Base-by-base conservation (phyloP, 2,329 filamentous ascomycete genomes). In the Sporothrix schenckii region DNA sequence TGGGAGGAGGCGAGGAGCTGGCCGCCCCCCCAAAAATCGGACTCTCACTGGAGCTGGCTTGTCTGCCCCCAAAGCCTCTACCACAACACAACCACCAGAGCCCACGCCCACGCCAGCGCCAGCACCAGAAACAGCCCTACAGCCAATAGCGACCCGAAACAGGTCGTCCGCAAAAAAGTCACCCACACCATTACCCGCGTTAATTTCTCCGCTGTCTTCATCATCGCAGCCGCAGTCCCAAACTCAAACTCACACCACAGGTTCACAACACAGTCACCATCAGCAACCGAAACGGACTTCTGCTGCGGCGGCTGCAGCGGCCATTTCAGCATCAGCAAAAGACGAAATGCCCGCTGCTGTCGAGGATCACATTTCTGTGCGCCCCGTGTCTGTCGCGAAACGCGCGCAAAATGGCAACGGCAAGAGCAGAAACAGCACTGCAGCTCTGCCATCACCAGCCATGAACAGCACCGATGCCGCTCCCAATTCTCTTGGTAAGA, bases 81-180 rank as follows among this genome's bases (percentile, higher is more conserved):
- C 34, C 21, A 65, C 47, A 56, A 65, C 68, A 69, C 30, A 54
- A n/a, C 10, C 56, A 34, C 50, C 60, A 68, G 71, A 67, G 66
- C 61, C 71, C 54, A 53, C 71, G 44, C 47, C 69, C 54, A 49
- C 58, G 34, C 69, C 70, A 67, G 53, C 66, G 66, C 60, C 71
- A 71, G 60, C 72, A 66, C 66, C 63, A 71, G 73, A 69, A 69
- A 70, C 63, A 53, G 66, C 73, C 58, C 69, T 56, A 39, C 75
- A 77, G 73, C 77, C 77, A 78, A 77, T 77, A 70, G 71, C 71
- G 68, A 73, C 72, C 71, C 75, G 76, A 61, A 75, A 76, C 66
- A 75, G 74, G 72, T 72, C 74, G 60, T 73, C 74, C 72, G 69
- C 75, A 54, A 76, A 76, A 75, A 79, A 76, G 71, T 47, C 71